phyloP scores from a whole-genome alignment of 1,284 basidiomycete species.

The Puccinia horiana region DNA sequence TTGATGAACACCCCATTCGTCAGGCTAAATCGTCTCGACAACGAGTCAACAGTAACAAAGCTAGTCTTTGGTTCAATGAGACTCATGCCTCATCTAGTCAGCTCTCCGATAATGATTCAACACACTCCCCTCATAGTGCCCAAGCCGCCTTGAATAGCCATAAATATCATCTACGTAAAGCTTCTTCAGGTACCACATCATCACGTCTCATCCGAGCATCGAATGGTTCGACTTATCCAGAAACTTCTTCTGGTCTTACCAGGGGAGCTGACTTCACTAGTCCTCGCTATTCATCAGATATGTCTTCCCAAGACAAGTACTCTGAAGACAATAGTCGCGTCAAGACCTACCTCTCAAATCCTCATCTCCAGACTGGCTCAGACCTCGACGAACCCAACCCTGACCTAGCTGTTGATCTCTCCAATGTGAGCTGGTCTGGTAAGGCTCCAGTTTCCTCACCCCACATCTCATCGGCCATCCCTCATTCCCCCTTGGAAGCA shows the following conservation, averaged over 20 bases:
- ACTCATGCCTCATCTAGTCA: background rate
- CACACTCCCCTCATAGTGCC: background rate
- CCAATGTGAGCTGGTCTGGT: slow-evolving; percentile 2
- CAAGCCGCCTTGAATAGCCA: background rate
- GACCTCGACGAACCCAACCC: background rate
- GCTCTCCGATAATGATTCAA: background rate
- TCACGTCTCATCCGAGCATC: background rate
- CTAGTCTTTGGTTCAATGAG: background rate
- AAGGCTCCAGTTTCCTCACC: background rate
- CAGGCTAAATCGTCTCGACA: background rate
- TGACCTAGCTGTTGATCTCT: background rate
- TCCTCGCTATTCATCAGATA: background rate
- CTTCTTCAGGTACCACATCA: background rate
- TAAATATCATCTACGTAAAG: background rate
- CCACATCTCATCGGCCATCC: slow-evolving; percentile 3
- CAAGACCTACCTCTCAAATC: background rate
- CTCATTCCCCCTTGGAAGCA: background rate
- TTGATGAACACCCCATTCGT: background rate
- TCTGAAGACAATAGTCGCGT: background rate
- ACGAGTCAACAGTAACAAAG: slow-evolving; percentile 9
- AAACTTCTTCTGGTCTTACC: background rate
- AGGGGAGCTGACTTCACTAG: background rate
- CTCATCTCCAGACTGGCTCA: background rate
- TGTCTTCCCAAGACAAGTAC: background rate
- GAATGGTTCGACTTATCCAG: background rate